These are phyloP conservation scores for Coniochaeta hoffmannii DNA, from an alignment of 2,329 filamentous ascomycete species.

Conservation along the genomic window DNA sequence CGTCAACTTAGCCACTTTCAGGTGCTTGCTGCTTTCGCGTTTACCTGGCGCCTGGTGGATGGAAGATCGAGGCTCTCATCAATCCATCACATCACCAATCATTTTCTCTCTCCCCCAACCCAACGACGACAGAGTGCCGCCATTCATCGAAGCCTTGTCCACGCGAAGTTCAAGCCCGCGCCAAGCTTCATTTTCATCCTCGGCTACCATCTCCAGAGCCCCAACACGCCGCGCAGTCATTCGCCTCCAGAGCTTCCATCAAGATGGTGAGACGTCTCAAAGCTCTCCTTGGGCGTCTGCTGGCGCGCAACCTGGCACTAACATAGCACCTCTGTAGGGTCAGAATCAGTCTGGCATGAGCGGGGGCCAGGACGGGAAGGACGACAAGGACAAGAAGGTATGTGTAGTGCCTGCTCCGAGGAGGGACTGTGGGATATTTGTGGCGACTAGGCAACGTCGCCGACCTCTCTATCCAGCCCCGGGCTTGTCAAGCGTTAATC, in stretches of 20 bases:
- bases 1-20: background rate
- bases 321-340: slow-evolving; percentile 37
- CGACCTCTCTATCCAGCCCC: too few relatives aligned
- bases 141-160: background rate
- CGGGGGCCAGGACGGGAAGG: slow-evolving; percentile 66
- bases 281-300: background rate
- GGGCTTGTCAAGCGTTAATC: too few relatives aligned
- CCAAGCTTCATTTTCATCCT: background rate
- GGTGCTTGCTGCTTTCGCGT: background rate
- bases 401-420: too few relatives aligned
- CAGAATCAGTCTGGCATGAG: slow-evolving; percentile 85
- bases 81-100: too few relatives aligned
- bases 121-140: background rate
- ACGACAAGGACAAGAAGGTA: slow-evolving; percentile 94
- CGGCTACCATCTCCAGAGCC: background rate
- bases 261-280: slow-evolving; percentile 18
- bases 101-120: background rate
- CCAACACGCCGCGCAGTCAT: background rate
- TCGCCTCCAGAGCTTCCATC: background rate
- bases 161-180: background rate
- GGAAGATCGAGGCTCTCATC: background rate
- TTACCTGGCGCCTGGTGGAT: background rate
- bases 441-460: too few relatives aligned
- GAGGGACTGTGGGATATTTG: too few relatives aligned
- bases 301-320: background rate